Percentiles rank a stretch among this genome's conserved stretches.
Conservation (phyloP, 805 yeast genomes). For the Blastobotrys parvus region DNA sequence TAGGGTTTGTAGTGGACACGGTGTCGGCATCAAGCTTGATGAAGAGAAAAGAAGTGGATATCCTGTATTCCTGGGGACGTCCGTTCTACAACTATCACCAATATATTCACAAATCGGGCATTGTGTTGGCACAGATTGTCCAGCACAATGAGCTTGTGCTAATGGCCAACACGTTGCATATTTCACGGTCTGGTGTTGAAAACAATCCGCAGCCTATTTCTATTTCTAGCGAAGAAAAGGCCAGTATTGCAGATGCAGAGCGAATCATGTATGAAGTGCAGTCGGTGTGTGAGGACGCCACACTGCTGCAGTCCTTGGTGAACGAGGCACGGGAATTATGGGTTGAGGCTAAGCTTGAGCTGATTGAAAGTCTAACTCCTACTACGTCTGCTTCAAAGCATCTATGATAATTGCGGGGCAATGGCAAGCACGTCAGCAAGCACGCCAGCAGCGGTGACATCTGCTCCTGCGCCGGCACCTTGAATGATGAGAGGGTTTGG, state of each 20-base stretch:
- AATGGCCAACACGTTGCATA: slow-evolving; percentile 81
- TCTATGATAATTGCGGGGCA: slow-evolving; percentile 58
- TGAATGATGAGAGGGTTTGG: slow-evolving; percentile 88
- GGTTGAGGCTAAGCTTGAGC: slow-evolving; percentile 37
- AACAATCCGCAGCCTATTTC: not conserved
- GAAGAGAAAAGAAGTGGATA: slow-evolving; percentile 41
- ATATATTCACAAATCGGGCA: slow-evolving; percentile 83
- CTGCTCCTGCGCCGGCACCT: slow-evolving; percentile 92
- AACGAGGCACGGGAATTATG: too few species aligned
- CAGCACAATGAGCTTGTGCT: slow-evolving; percentile 69
- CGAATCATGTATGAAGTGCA: slow-evolving; percentile 60
- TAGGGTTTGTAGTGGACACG: slow-evolving; percentile 77
- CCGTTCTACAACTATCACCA: slow-evolving; percentile 79
- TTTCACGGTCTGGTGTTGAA: slow-evolving; percentile 52
- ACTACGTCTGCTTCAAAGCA: not conserved
- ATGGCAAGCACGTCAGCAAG: slow-evolving; percentile 88
- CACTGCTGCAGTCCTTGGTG: too few species aligned
- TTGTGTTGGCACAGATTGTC: slow-evolving; percentile 78
- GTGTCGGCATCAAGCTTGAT: slow-evolving; percentile 58
- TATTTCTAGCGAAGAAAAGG: too few species aligned
- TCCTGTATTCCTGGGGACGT: slow-evolving; percentile 84
- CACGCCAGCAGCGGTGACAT: slow-evolving; percentile 79
- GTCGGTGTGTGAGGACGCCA: slow-evolving; percentile 52
- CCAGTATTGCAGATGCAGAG: slow-evolving; percentile 14
- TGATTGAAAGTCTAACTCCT: slow-evolving; percentile 24